These are phyloP conservation scores for Ustulina deusta DNA, from an alignment of 2,329 filamentous ascomycete genomes.

Conservation along the genomic window DNA sequence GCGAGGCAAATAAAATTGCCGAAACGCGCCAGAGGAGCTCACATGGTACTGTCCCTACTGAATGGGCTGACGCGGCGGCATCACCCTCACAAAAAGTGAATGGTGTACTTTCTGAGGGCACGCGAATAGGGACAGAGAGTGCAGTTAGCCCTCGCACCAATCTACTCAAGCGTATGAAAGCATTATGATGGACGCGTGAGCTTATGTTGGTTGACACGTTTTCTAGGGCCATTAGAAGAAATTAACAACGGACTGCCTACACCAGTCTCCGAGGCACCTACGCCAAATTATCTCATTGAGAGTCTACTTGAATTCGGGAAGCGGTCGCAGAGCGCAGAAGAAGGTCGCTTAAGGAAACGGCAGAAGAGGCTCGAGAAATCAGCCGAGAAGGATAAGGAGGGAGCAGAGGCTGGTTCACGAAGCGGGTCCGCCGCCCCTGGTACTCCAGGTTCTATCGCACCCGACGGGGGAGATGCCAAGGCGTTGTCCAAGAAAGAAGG, in stretches of 20 bases:
- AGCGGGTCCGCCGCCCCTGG: constrained; percentile 69
- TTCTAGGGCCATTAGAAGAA: constrained; percentile 54
- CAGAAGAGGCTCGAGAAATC: constrained; percentile 66
- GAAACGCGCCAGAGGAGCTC: constrained; percentile 80
- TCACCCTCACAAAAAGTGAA: constrained; percentile 55
- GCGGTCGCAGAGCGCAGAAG: constrained; percentile 78
- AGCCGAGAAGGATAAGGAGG: constrained; percentile 65
- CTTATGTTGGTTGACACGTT: constrained; percentile 53
- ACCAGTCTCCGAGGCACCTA: constrained; percentile 61
- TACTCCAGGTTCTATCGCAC: constrained; percentile 71
- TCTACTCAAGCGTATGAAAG: constrained; percentile 69
- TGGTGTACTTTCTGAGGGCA: constrained; percentile 43
- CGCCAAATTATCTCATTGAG: constrained; percentile 62
- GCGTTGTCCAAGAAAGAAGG: constrained; percentile 87
- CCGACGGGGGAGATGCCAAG: constrained; percentile 70
- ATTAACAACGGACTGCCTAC: constrained; percentile 57
- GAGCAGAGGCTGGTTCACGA: constrained; percentile 60
- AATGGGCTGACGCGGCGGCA: constrained; percentile 79
- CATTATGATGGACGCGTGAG: constrained; percentile 27
- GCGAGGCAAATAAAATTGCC: constrained; percentile 79
- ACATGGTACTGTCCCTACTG: constrained; percentile 80
- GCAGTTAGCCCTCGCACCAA: constrained; percentile 66
- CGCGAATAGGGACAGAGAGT: constrained; percentile 54
- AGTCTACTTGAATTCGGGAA: constrained; percentile 72
- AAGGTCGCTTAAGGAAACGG: constrained; percentile 75